Conservation (phyloP, 106 monocot genomes). For the Dendrobium officinale region DNA sequence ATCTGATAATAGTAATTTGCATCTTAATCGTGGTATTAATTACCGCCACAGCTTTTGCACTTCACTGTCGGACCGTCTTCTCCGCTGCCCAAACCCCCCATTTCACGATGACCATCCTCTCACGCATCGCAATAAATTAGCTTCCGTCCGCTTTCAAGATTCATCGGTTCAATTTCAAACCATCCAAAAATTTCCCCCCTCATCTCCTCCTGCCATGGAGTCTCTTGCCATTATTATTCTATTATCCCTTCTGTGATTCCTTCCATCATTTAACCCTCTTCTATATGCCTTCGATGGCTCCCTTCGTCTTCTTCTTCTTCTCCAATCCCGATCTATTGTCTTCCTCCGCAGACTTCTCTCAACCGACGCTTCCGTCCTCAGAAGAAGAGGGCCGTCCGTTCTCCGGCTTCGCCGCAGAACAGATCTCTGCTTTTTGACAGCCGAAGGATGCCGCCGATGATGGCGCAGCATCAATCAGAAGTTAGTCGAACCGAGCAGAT, state of each 20-base stretch:
- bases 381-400: not conserved
- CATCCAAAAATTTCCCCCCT: not conserved
- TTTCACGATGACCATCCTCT: not conserved
- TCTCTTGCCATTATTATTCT: not conserved
- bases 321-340: not conserved
- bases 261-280: not conserved
- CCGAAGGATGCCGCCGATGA: not conserved
- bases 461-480: constrained; percentile 12
- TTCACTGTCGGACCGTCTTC: not conserved
- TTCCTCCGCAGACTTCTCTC: not conserved
- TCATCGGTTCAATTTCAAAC: not conserved
- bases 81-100: not conserved
- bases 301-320: not conserved
- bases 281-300: constrained; percentile 1
- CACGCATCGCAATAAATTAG: constrained; percentile 1
- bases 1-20: too few relatives aligned
- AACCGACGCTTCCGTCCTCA: not conserved
- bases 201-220: not conserved
- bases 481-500: constrained; percentile 21
- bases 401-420: not conserved
- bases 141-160: not conserved
- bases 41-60: not conserved
- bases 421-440: not conserved
- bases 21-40: not conserved
- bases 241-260: not conserved